Conservation (phyloP, 2,329 filamentous ascomycete genomes). For the Aspergillus pseudoglaucus region DNA sequence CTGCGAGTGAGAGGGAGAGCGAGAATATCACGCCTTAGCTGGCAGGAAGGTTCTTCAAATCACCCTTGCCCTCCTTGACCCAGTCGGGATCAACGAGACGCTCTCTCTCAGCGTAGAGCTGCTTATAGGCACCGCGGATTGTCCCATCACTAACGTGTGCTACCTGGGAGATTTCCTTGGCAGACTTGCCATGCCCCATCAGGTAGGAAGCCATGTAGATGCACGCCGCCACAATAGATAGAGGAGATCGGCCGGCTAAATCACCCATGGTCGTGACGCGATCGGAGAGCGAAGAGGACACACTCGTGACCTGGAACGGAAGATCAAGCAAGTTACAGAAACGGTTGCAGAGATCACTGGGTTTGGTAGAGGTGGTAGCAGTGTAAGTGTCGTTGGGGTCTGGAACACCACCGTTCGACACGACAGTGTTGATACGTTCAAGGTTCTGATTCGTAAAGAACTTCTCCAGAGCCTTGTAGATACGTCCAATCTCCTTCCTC, state of each 20-base stretch:
- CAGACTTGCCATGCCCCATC: conserved; percentile 68
- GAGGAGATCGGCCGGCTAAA: conserved; percentile 83
- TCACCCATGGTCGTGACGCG: conserved; percentile 71
- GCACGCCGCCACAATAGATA: conserved; percentile 89
- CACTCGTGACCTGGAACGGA: conserved; percentile 68
- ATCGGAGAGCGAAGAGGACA: conserved; percentile 71
- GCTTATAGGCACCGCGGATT: conserved; percentile 91
- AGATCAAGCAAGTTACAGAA: conserved; percentile 80
- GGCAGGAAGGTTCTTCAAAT: conserved; percentile 63
- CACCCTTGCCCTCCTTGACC: conserved; percentile 64
- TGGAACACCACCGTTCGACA: conserved; percentile 46
- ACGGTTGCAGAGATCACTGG: conserved; percentile 77
- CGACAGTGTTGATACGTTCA: conserved; percentile 46
- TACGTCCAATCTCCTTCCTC: conserved; percentile 95
- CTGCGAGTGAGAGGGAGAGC: not conserved
- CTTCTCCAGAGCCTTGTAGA: conserved; percentile 87
- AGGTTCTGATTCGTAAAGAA: conserved; percentile 72
- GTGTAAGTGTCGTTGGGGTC: conserved; percentile 57
- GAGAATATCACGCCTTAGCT: conserved; percentile 25
- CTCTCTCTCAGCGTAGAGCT: conserved; percentile 68
- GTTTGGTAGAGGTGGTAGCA: conserved; percentile 68
- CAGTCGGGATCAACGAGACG: conserved; percentile 69
- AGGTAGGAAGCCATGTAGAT: conserved; percentile 94
- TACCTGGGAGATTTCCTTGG: conserved; percentile 79
- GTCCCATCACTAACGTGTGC: conserved; percentile 94